phyloP scores from a whole-genome alignment of 2,329 filamentous ascomycete genomes.

The Huntiella savannae region DNA sequence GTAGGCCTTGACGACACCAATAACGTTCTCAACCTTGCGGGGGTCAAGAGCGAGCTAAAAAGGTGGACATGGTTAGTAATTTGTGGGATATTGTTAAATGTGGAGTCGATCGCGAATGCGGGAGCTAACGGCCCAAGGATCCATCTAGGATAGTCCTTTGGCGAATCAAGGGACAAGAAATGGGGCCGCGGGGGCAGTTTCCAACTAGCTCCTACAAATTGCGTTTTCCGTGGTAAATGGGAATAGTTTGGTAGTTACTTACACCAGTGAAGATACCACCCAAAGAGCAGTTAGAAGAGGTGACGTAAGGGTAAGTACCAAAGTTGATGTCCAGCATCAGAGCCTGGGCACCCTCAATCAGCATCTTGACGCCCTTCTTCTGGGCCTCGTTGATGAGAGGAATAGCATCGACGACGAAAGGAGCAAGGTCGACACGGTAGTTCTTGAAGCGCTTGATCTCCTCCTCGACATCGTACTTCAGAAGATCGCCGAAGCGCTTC shows the following conservation, averaged over 20 bases:
- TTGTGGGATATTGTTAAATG: background rate
- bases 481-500: constrained; percentile 48
- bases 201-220: background rate
- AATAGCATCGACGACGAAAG: constrained; percentile 48
- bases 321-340: constrained; percentile 50
- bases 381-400: constrained; percentile 44
- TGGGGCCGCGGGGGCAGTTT: constrained; percentile 2
- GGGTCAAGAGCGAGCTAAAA: constrained; percentile 22
- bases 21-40: constrained; percentile 35
- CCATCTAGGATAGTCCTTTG: background rate
- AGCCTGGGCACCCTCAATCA: constrained; percentile 44
- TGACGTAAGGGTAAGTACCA: constrained; percentile 18
- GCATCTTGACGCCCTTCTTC: constrained; percentile 35
- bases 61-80: constrained; percentile 1
- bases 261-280: constrained; percentile 15
- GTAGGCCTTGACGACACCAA: constrained; percentile 44
- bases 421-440: constrained; percentile 36
- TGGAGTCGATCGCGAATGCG: no score
- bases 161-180: background rate
- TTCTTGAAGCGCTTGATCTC: constrained; percentile 44
- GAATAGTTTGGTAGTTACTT: constrained; percentile 2
- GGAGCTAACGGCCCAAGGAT: constrained; percentile 3
- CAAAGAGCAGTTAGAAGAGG: constrained; percentile 16
- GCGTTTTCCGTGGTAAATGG: background rate
- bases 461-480: constrained; percentile 47